Evolutionary conservation across 2,329 filamentous ascomycete species (phyloP).

Genomic region (Neocucurbitaria cava): DNA sequence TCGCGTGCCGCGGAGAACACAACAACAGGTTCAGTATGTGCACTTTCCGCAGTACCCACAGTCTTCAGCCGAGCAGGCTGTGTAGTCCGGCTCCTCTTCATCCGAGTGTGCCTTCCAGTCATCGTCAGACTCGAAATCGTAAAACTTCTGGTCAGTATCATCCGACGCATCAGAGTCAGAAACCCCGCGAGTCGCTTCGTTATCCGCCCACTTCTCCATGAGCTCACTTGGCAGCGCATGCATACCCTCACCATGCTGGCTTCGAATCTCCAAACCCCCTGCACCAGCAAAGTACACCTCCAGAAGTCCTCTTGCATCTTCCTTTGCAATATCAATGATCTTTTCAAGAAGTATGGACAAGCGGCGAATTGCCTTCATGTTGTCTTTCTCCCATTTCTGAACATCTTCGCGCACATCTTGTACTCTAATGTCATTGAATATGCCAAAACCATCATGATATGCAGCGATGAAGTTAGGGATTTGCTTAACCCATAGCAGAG

Average conservation of each 20-base stretch:
- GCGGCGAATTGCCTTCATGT: slow-evolving; percentile 37
- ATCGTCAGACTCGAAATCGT: slow-evolving; percentile 5
- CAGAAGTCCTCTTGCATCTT: slow-evolving; percentile 25
- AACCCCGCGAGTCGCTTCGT: neutral
- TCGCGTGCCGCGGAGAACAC: too few species aligned
- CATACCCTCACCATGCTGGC: slow-evolving; percentile 31
- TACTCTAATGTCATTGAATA: slow-evolving; percentile 54
- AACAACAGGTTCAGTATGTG: slow-evolving; percentile 25
- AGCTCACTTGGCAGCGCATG: slow-evolving; percentile 28
- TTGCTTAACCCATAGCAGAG: slow-evolving; percentile 59
- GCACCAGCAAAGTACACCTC: slow-evolving; percentile 45
- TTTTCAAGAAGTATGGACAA: slow-evolving; percentile 40
- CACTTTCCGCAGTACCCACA: slow-evolving; percentile 51
- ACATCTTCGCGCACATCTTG: slow-evolving; percentile 48
- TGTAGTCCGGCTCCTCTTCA: slow-evolving; percentile 44
- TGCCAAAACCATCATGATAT: slow-evolving; percentile 53
- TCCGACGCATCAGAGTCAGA: neutral
- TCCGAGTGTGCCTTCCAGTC: slow-evolving; percentile 26
- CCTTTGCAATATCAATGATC: slow-evolving; percentile 36
- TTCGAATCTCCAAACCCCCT: slow-evolving; percentile 46
- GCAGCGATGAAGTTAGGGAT: slow-evolving; percentile 61
- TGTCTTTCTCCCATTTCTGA: slow-evolving; percentile 52
- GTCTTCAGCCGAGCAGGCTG: slow-evolving; percentile 43
- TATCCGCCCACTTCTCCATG: slow-evolving; percentile 17
- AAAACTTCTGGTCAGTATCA: neutral